Evolutionary conservation across 2,329 filamentous ascomycete species (phyloP), one percentile per base, ranked within the genome.

Genomic region (Fusarium aywerte): DNA sequence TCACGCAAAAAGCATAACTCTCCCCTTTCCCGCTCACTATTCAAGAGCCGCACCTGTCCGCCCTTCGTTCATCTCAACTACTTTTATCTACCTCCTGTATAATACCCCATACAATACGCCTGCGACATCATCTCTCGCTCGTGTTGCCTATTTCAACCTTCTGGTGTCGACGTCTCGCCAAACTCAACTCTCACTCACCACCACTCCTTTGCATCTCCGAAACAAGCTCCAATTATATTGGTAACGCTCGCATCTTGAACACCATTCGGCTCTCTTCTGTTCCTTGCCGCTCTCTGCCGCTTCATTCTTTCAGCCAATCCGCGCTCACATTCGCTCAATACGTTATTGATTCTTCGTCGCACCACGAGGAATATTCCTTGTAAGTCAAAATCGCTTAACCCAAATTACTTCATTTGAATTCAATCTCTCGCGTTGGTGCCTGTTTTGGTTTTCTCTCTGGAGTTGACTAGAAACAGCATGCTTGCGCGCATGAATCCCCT

Each of bases 311-410:
- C 36, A 55, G 38, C 67, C 67, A 62, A 59, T 74, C 72, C 65
- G 67, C 65, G 58, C 68, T 55, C 60, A 65, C 63, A 53, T 52
- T 55, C 49, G 52, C 65, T 67, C 53, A 63, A 49, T 56, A 54
- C 53, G 39, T 54, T 56, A 21, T 68, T 47, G 61, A 52, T 61
- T 50, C 69, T 57, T 54, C 44, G 73, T 77, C 65, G 68, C 71
- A 78, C 74, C 67, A 73, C 68, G 63, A 72, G 70, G 59, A 65
- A 59, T 68, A 59, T 68, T 73, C 44, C 43, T 65, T 71, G 77
- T 79, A 74, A 79, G 77, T 79, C 73, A 76, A 65, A 57, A 54
- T 75, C 74, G 70, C 75, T 76, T 76, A 48, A 65, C 56, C 62
- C 58, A 59, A 65, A 44, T 55, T 47, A 48, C 56, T 32, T 27